phyloP scores from a whole-genome alignment of 768 basidiomycete species.

The Lyophyllum semitale region DNA sequence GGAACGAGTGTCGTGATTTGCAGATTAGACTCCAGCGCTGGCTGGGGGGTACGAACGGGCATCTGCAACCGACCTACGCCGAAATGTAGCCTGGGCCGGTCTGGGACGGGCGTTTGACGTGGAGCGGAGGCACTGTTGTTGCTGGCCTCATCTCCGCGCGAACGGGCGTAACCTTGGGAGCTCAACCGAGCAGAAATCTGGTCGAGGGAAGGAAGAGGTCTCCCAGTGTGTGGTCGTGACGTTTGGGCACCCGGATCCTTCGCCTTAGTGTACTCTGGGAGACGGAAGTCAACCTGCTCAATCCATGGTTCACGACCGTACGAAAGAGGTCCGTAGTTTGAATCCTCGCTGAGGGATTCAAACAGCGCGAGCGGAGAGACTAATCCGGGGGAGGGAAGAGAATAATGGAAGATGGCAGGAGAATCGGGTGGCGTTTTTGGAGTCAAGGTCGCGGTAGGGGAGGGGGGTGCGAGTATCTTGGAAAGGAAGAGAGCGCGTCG shows the following conservation, averaged over 20 bases:
- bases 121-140: constrained; percentile 20
- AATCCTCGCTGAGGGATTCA: constrained; percentile 45
- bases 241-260: constrained; percentile 7
- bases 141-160: constrained; percentile 18
- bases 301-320: constrained; percentile 51
- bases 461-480: constrained; percentile 69
- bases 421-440: constrained; percentile 73
- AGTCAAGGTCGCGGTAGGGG: constrained; percentile 53
- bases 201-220: constrained; percentile 66
- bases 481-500: constrained; percentile 76
- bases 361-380: constrained; percentile 63
- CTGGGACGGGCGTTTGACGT: constrained; percentile 33
- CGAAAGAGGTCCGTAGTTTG: constrained; percentile 22
- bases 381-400: constrained; percentile 68
- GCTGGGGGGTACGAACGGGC: constrained; percentile 36
- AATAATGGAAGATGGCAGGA: constrained; percentile 67
- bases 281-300: constrained; percentile 67
- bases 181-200: constrained; percentile 71
- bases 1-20: constrained; percentile 53
- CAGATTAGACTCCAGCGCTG: constrained; percentile 29
- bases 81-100: constrained; percentile 28
- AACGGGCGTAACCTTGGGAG: constrained; percentile 33
- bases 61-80: constrained; percentile 45
- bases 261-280: constrained; percentile 28
- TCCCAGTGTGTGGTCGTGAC: constrained; percentile 13